A percentile compares a stretch with the other conserved stretches of the same genome.
Conservation (phyloP, 306 rosid genomes). For the Trichosanthes cucumerina region DNA sequence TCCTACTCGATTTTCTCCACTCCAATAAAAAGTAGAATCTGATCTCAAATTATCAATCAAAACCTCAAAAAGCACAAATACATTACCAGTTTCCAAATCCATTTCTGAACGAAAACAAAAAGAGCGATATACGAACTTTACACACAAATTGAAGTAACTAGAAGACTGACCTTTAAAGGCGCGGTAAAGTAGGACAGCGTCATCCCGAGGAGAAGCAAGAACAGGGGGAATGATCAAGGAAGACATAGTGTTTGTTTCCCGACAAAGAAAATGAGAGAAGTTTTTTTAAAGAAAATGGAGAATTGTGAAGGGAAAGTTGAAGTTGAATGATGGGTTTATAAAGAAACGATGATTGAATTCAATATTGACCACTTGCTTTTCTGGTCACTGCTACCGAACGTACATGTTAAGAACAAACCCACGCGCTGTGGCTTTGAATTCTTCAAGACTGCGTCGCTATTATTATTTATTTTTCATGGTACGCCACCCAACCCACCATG, state of each 20-base stretch:
- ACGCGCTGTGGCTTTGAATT: too few relatives aligned
- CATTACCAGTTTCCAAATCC: neutral
- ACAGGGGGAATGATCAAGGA: conserved; percentile 47
- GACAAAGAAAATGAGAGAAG: neutral
- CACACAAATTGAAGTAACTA: too few relatives aligned
- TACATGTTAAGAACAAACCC: too few relatives aligned
- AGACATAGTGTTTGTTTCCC: conserved; percentile 25
- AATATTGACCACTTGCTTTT: too few relatives aligned
- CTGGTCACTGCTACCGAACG: too few relatives aligned
- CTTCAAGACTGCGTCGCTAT: too few relatives aligned
- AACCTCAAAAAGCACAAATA: neutral
- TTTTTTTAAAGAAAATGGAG: neutral
- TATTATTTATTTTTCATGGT: too few relatives aligned
- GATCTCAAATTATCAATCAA: neutral
- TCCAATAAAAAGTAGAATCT: neutral
- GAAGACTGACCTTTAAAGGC: conserved; percentile 56
- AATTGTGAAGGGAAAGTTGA: neutral
- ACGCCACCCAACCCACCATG: too few relatives aligned
- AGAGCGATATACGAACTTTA: neutral
- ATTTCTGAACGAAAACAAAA: neutral
- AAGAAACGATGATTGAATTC: neutral
- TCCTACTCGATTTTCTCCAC: neutral
- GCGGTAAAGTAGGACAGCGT: conserved; percentile 56
- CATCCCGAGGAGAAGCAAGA: conserved; percentile 60
- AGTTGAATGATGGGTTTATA: neutral